These are phyloP conservation scores for Penicillium subrubescens DNA, from an alignment of 495 filamentous ascomycete species.

Conservation along the genomic window DNA sequence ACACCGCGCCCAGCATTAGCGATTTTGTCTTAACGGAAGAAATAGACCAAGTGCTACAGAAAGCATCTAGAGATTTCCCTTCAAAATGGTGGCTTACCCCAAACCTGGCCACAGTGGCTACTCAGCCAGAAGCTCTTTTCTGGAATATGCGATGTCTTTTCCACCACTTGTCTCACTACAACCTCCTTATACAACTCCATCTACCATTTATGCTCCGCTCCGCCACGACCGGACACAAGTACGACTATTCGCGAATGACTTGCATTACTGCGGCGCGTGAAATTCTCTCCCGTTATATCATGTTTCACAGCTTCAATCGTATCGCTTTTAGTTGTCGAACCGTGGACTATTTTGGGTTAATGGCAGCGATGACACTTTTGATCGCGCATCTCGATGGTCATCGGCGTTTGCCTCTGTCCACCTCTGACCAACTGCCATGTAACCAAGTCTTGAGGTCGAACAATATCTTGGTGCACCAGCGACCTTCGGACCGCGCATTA, in stretches of 20 bases:
- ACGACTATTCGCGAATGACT: constrained; percentile 39
- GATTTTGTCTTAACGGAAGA: constrained; percentile 32
- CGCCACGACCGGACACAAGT: constrained; percentile 6
- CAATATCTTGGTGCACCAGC: constrained; percentile 1
- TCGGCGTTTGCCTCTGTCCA: neutral
- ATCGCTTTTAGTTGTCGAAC: constrained; percentile 45
- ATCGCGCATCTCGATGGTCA: constrained; percentile 28
- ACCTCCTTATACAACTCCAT: constrained; percentile 37
- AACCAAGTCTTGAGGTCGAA: neutral
- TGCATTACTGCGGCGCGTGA: constrained; percentile 48
- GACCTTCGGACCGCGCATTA: neutral
- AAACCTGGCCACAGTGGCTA: constrained; percentile 5
- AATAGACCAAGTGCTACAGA: constrained; percentile 47
- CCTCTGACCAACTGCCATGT: neutral
- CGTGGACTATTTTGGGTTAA: constrained; percentile 52
- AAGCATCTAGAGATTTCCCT: constrained; percentile 33
- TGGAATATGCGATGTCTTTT: constrained; percentile 29
- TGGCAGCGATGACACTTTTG: constrained; percentile 40
- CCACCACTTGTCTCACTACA: constrained; percentile 44
- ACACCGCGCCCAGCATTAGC: constrained; percentile 12
- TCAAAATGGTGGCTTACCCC: constrained; percentile 39
- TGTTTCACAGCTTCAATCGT: constrained; percentile 35
- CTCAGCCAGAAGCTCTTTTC: constrained; percentile 15
- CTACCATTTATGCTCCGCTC: constrained; percentile 28
- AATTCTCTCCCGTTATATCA: constrained; percentile 43